These are phyloP conservation scores for Didymella arachidicola DNA, from an alignment of 2,329 filamentous ascomycete genomes.

Conservation along the genomic window DNA sequence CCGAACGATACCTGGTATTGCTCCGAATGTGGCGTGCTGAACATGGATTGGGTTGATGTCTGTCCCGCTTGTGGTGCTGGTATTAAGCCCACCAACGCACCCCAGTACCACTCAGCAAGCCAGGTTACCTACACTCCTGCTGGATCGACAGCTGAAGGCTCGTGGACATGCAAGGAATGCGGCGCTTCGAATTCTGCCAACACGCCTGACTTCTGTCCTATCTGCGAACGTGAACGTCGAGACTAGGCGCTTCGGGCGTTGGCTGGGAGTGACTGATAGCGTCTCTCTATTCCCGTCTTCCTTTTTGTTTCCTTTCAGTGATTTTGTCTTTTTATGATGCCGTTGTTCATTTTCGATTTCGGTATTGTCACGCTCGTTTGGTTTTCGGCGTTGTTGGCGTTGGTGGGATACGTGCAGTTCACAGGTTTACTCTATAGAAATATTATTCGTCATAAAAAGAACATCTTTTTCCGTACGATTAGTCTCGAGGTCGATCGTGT, in stretches of 20 bases:
- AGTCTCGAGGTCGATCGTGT: too few relatives aligned
- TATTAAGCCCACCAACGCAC: not conserved
- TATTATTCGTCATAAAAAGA: too few relatives aligned
- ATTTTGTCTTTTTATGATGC: not conserved
- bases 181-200: not conserved
- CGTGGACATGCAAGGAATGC: not conserved
- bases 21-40: not conserved
- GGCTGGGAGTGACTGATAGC: too few relatives aligned
- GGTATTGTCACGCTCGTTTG: too few relatives aligned
- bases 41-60: conserved; percentile 1
- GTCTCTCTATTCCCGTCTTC: too few relatives aligned
- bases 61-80: not conserved
- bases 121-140: not conserved
- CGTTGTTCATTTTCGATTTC: too few relatives aligned
- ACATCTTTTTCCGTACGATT: too few relatives aligned
- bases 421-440: too few relatives aligned
- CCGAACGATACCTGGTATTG: conserved; percentile 17
- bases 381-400: not conserved
- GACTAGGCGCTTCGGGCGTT: too few relatives aligned
- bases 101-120: not conserved
- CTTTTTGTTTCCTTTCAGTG: too few relatives aligned
- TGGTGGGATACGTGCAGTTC: not conserved
- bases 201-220: not conserved
- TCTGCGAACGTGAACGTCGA: not conserved
- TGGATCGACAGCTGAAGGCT: not conserved